Base-by-base conservation (phyloP, 495 filamentous ascomycete genomes). In the Neurospora sp. region DNA sequence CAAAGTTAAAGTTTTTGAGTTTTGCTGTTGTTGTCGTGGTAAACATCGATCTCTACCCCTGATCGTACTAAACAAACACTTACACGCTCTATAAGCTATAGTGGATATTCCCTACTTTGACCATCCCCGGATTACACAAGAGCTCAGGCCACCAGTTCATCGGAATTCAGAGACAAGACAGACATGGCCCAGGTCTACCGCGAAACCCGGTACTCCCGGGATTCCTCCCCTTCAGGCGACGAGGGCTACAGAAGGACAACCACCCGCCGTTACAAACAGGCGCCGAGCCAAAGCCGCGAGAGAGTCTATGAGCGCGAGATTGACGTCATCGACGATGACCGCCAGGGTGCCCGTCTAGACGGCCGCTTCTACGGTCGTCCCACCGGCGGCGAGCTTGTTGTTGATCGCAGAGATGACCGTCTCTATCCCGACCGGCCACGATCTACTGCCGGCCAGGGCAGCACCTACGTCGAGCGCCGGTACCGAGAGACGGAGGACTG, bases 211-310 rank as follows among this genome's bases (percentile, higher is more conserved):
- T 85, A 85, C 77, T 76, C 77, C 69, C 80, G 85, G 72, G 85
- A 84, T 72, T 78, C 81, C n/a, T 85, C 81, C 7, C 81, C 83
- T 42, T 84, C 82, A 3, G 82, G 82, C 74, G 86, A 88, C 44
- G 85, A 87, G 35, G 80, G 79, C 69, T 85, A 82, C 75, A 84
- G 80, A 72, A 79, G 80, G 73, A 87, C 84, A 38, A 88, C 85
- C 5, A 84, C 89, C 41, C 85, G 85, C 77, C 84, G 86, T 44
- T 89, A 89, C 80, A 87, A 88, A 70, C 87, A 87, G 66, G 75
- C 77, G 12, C 77, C 82, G 18, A 80, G 79, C 11, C 84, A 85
- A 69, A 74, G 81, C 69, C 79, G 78, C 44, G 80, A 84, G 73
- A 83, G 82, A 16, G 76, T 81, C 46, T 62, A 62, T 35, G 84